These are phyloP conservation scores for Aspergillus fumigatus DNA, from an alignment of 2,329 filamentous ascomycete genomes.

Conservation along the genomic window DNA sequence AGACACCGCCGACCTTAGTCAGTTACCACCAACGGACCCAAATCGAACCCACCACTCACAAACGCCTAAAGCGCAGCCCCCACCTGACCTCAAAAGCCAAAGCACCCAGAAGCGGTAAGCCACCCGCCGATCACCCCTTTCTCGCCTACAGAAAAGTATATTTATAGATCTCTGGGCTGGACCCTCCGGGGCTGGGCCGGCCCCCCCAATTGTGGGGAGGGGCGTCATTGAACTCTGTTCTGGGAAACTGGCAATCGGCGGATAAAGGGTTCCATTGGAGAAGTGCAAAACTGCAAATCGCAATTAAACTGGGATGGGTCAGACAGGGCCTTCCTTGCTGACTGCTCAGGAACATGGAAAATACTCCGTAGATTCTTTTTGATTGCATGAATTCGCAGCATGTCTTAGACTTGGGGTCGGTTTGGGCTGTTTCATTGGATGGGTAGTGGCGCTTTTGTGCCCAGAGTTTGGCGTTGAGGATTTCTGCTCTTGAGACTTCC, in stretches of 20 bases:
- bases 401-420: not conserved
- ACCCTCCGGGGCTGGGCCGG: not conserved
- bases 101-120: not conserved
- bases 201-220: constrained; percentile 1
- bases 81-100: constrained; percentile 1
- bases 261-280: too few relatives aligned
- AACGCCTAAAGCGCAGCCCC: not conserved
- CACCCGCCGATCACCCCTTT: not conserved
- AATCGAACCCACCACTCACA: not conserved
- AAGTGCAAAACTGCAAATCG: constrained; percentile 1
- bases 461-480: too few relatives aligned
- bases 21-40: not conserved
- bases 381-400: not conserved
- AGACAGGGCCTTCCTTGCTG: not conserved
- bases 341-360: not conserved
- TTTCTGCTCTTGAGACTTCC: not conserved
- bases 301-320: constrained; percentile 5
- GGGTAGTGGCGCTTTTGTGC: too few relatives aligned
- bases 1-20: not conserved
- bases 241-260: too few relatives aligned
- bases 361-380: not conserved
- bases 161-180: not conserved
- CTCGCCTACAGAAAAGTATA: not conserved
- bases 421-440: too few relatives aligned
- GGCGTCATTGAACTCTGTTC: not conserved